Base-by-base conservation (phyloP, 768 basidiomycete species). In the Chalciporus chontae region DNA sequence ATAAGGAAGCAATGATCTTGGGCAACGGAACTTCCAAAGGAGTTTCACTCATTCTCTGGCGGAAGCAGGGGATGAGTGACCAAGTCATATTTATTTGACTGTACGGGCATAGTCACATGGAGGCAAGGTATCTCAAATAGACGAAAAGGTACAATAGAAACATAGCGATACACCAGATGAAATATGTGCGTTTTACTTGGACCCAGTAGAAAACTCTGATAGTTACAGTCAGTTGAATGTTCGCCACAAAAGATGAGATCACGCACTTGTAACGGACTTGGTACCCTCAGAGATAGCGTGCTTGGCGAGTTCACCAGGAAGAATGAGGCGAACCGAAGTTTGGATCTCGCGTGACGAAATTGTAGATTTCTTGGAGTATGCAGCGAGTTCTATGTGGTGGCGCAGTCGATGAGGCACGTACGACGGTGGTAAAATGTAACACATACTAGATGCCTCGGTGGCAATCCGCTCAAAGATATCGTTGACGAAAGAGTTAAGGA, bases 291-390 rank as follows among this genome's bases (percentile, higher is more conserved):
- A 90, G 71, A 90, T 90, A 59, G 89, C 89, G 64, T 90, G 89
- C 76, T 91, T 90, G 50, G 87, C 85, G 40, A 91, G 78, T 68
- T 90, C 88, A 72, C 87, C 89, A 46, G 88, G 87, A 31, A 92
- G 79, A 65, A 92, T 90, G 54, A 90, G 75, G 50, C 89, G 80
- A 34, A 91, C 90, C 31, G 82, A 77, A 1, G 89, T 92, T 72
- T 92, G 89, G 64, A 92, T 92, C 70, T 92, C 89, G 45, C 89
- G 86, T 38, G 87, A 90, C n/a, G 90, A 90, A 69, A 92, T 90
- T 14, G 89, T 92, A 3, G 88, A 90, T 74, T 89, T 89, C 80
- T 90, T 89, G 54, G 88, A 87, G 73, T 91, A 90, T 6, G 84
- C 79, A 7, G 89, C 89, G 56, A 92, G 84, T 71, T 89, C 81